A percentile compares a stretch with the other conserved stretches of the same genome.
These are phyloP conservation scores for Aphanocladium album DNA, from an alignment of 2,329 filamentous ascomycete species.

Conservation along the genomic window DNA sequence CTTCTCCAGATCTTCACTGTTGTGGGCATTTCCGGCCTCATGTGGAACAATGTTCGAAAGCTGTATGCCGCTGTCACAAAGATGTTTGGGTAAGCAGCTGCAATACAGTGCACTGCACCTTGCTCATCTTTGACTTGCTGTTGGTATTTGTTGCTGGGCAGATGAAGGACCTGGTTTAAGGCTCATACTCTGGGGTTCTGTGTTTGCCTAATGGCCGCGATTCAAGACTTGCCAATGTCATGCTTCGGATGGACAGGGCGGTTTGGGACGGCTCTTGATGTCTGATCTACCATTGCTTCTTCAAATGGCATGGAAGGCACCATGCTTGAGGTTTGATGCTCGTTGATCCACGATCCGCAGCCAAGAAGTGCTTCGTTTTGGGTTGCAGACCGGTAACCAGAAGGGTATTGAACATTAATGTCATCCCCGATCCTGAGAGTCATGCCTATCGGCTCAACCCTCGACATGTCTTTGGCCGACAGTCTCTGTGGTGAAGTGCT, in stretches of 20 bases:
- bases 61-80: conserved; percentile 13
- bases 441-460: neutral
- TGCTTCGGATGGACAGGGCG: neutral
- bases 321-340: neutral
- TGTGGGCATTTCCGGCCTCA: conserved; percentile 37
- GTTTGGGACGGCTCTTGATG: too few relatives aligned
- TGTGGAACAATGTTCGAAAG: conserved; percentile 35
- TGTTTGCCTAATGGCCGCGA: neutral
- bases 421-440: neutral
- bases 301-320: neutral
- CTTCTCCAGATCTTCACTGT: conserved; percentile 51
- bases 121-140: neutral
- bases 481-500: neutral
- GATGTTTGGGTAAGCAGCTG: neutral
- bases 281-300: neutral
- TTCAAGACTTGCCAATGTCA: neutral
- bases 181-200: too few relatives aligned
- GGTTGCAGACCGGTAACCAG: neutral
- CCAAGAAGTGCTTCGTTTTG: neutral
- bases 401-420: too few relatives aligned
- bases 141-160: neutral
- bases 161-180: neutral
- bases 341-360: neutral
- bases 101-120: neutral
- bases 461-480: neutral